Evolutionary conservation across 1,284 basidiomycete species (phyloP).

Genomic region (Uromyces viciae-fabae): DNA sequence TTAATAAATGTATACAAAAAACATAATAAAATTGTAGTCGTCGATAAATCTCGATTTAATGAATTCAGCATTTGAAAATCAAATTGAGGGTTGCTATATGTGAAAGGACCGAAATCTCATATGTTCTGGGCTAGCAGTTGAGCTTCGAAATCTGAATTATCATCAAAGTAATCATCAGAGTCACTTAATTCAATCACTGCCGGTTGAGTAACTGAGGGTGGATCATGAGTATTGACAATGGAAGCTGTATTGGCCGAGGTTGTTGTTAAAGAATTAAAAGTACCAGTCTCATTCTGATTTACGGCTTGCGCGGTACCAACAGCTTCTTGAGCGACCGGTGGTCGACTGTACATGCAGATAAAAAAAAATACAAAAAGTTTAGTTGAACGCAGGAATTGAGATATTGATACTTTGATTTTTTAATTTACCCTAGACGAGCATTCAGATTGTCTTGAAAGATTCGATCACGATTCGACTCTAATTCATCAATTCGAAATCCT

Average conservation of each 20-base stretch:
- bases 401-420: no score
- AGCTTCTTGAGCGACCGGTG: neutral
- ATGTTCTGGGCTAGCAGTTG: no score
- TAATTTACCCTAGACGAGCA: constrained; percentile 42
- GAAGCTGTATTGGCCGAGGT: neutral
- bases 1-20: no score
- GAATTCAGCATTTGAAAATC: no score
- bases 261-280: neutral
- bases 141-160: constrained; percentile 40
- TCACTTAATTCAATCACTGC: constrained; percentile 14
- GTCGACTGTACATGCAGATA: neutral
- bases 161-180: constrained; percentile 43
- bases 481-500: constrained; percentile 48
- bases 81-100: no score
- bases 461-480: constrained; percentile 41
- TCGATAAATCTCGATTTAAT: no score
- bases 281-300: neutral
- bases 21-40: no score
- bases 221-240: constrained; percentile 15
- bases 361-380: neutral
- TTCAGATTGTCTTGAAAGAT: constrained; percentile 45
- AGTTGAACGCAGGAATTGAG: neutral
- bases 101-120: no score
- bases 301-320: neutral
- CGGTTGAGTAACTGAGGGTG: constrained; percentile 16